phyloP scores from a whole-genome alignment of 2,329 filamentous ascomycete genomes.

The Penicillium olsonii region DNA sequence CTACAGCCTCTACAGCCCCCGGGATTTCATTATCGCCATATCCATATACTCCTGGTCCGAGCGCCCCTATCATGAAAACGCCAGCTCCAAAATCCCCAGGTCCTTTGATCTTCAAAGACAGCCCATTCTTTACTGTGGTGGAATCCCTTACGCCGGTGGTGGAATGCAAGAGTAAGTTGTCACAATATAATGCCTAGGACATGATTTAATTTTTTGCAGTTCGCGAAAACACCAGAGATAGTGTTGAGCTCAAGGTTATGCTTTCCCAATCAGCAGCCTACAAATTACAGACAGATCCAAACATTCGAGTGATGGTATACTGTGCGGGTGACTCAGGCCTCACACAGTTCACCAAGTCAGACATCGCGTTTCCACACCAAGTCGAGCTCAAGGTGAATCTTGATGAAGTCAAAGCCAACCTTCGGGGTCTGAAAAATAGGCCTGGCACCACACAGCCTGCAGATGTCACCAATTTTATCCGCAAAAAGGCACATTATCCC shows the following conservation, averaged over 20 bases:
- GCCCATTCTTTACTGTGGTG: constrained; percentile 79
- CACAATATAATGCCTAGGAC: background rate
- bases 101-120: constrained; percentile 65
- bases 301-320: constrained; percentile 76
- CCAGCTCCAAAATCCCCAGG: constrained; percentile 39
- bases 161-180: constrained; percentile 69
- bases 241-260: constrained; percentile 59
- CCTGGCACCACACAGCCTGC: constrained; percentile 91
- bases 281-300: constrained; percentile 61
- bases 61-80: constrained; percentile 3
- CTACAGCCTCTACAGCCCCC: constrained; percentile 26
- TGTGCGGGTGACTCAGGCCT: constrained; percentile 67
- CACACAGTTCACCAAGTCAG: constrained; percentile 59
- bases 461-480: constrained; percentile 78
- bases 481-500: constrained; percentile 65
- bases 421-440: constrained; percentile 93
- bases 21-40: constrained; percentile 35
- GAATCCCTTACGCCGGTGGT: constrained; percentile 65
- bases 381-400: constrained; percentile 89
- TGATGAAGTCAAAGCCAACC: constrained; percentile 86
- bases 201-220: constrained; percentile 43
- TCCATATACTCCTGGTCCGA: constrained; percentile 31
- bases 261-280: constrained; percentile 57
- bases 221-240: constrained; percentile 61
- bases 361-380: constrained; percentile 88